Conservation (phyloP, 371 early-diverging fungal species). For the Mortierella sp. region DNA sequence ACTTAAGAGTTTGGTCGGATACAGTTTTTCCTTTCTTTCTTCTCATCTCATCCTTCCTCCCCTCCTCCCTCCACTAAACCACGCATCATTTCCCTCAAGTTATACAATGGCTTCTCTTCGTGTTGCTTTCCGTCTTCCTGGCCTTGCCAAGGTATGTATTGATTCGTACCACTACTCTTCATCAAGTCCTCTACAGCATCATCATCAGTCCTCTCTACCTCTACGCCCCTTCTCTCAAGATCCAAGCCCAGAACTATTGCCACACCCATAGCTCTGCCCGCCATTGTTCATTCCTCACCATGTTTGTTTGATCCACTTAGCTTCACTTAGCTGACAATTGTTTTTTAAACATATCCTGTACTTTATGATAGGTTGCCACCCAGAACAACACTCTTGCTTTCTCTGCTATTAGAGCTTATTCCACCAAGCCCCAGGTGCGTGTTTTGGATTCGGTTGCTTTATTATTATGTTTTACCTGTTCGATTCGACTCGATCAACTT, state of each 20-base stretch:
- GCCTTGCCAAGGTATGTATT: conserved; percentile 52
- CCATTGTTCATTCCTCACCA: conserved; percentile 5
- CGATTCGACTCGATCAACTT: too few species aligned
- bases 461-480: neutral
- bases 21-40: conserved; percentile 2
- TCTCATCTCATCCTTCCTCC: conserved; percentile 8
- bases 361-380: conserved; percentile 42
- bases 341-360: neutral
- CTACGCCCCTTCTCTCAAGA: too few species aligned
- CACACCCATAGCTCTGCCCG: neutral
- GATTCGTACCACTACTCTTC: neutral
- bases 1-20: neutral
- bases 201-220: neutral
- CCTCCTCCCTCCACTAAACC: conserved; percentile 2
- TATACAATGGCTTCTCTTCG: conserved; percentile 52
- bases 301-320: neutral
- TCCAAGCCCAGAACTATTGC: too few species aligned
- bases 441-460: neutral
- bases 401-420: conserved; percentile 50
- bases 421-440: conserved; percentile 58
- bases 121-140: conserved; percentile 48
- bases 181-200: neutral
- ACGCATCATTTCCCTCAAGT: neutral
- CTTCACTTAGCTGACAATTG: neutral
- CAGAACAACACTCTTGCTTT: conserved; percentile 48